Percentiles rank a stretch among this genome's conserved stretches.
These are phyloP conservation scores for Trichoderma hamatum DNA, from an alignment of 2,329 filamentous ascomycete genomes.

Conservation along the genomic window DNA sequence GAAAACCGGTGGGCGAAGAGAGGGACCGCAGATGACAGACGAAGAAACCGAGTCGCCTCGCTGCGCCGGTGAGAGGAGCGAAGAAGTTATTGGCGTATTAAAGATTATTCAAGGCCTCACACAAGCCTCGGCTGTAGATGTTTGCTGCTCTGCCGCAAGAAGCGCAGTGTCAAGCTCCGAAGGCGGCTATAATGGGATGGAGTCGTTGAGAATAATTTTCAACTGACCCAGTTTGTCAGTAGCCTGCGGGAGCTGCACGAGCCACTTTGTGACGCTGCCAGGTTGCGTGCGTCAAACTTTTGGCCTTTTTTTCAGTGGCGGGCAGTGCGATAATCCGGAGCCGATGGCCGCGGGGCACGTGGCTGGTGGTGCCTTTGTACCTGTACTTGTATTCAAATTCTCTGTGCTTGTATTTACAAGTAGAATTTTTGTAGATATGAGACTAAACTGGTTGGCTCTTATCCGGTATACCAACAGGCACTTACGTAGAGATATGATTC, in stretches of 20 bases:
- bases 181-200: constrained; percentile 28
- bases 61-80: constrained; percentile 1
- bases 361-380: neutral
- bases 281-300: neutral
- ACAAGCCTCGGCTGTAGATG: constrained; percentile 22
- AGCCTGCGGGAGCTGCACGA: constrained; percentile 26
- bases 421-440: neutral
- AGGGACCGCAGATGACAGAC: neutral
- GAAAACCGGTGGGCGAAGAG: constrained; percentile 8
- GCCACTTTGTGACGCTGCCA: constrained; percentile 24
- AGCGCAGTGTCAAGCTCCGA: constrained; percentile 30
- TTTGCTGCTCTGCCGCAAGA: constrained; percentile 26
- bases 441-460: neutral
- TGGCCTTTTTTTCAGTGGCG: constrained; percentile 3
- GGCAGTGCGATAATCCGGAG: constrained; percentile 21
- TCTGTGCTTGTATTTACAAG: neutral
- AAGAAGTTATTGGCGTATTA: neutral
- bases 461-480: neutral
- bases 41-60: constrained; percentile 12
- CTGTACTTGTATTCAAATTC: neutral
- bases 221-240: constrained; percentile 27
- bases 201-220: constrained; percentile 35
- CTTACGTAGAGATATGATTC: neutral
- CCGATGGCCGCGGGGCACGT: constrained; percentile 24
- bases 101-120: neutral